A percentile compares a stretch with the other conserved stretches of the same genome.
These are phyloP conservation scores for Kwoniella heveanensis DNA, from an alignment of 768 basidiomycete genomes.

Conservation along the genomic window DNA sequence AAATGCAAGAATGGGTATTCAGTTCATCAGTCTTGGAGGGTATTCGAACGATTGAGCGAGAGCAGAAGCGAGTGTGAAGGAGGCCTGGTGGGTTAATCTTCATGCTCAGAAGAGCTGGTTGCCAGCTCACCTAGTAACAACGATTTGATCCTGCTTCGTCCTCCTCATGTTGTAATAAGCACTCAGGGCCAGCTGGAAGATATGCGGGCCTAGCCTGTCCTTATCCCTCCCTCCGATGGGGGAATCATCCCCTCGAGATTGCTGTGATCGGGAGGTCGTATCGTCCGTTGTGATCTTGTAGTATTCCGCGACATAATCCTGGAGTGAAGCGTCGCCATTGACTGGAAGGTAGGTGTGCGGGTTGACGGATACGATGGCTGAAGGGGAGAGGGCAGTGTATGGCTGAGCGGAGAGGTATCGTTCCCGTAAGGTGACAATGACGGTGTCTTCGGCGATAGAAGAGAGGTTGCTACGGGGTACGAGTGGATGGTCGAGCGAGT, in stretches of 20 bases:
- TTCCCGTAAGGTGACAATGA: conserved; percentile 54
- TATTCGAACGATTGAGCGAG: too few relatives aligned
- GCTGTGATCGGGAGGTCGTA: conserved; percentile 23
- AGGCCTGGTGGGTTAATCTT: too few relatives aligned
- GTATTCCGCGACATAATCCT: conserved; percentile 85
- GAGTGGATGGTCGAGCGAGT: too few relatives aligned
- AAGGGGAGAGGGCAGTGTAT: conserved; percentile 58
- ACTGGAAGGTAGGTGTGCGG: conserved; percentile 85
- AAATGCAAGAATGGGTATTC: too few relatives aligned
- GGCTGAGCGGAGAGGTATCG: conserved; percentile 53
- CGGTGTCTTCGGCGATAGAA: conserved; percentile 52
- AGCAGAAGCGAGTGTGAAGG: too few relatives aligned
- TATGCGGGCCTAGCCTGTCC: conserved; percentile 72
- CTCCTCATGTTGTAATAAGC: conserved; percentile 95
- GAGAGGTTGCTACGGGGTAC: conserved; percentile 36
- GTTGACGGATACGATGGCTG: conserved; percentile 80
- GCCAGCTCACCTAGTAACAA: conserved; percentile 75
- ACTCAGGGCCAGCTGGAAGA: conserved; percentile 87
- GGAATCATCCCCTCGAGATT: conserved; percentile 54
- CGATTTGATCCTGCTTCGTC: conserved; percentile 88
- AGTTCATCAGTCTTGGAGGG: too few relatives aligned
- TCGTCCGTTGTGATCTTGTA: conserved; percentile 64
- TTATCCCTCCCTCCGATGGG: conserved; percentile 42
- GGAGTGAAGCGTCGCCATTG: conserved; percentile 79
- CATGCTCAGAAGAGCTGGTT: too few relatives aligned